Evolutionary conservation across 2,329 filamentous ascomycete genomes (phyloP), one percentile per base, ranked within the genome.

Genomic region (Mariannaea elegans): DNA sequence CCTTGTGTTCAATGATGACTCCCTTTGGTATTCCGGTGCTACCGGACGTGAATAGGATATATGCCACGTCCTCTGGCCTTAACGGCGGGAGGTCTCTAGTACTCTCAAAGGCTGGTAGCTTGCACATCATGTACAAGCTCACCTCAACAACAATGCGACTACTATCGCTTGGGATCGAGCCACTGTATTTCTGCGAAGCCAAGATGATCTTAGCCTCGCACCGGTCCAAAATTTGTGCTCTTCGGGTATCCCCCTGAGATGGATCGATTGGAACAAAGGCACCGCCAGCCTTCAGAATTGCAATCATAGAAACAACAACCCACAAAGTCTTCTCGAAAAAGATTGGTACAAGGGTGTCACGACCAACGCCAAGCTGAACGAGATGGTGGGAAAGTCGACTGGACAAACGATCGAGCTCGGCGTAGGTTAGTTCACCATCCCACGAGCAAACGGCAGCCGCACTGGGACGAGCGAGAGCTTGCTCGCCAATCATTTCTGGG

Each of bases 231-330:
- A 56, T 56, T 2, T 46, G 23, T 8, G 44, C 3, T 3, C 53
- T 34, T 2, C 63, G 60, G 1, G 32, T 39, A 2, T 73, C 74
- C 1, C 78, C 77, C 49, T 76, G 63, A 42, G 74, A 72, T 12
- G 76, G 73, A 49, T 80, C 77, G 2, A 80, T 58, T 0, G 75
- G 73, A 9, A 65, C 62, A 41, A 69, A 72, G 7, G 66, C 66
- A 6, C 48, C 72, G 5, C 75, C 75, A 41, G 75, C 71, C 51
- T 75, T 76, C 24, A 77, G 58, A 2, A 76, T 70, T 4, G 64
- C 74, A 8, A 78, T 53, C 57, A 75, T 72, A 0, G 72, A 69
- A 7, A 77, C 67, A 5, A 59, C 23, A 1, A 46, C 29, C 62
- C 62, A 64, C 4, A 38, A 39, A 2, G 61, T 64, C 45, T 63